phyloP scores from a whole-genome alignment of 805 yeast genomes.

The Candida qinlingensis region DNA sequence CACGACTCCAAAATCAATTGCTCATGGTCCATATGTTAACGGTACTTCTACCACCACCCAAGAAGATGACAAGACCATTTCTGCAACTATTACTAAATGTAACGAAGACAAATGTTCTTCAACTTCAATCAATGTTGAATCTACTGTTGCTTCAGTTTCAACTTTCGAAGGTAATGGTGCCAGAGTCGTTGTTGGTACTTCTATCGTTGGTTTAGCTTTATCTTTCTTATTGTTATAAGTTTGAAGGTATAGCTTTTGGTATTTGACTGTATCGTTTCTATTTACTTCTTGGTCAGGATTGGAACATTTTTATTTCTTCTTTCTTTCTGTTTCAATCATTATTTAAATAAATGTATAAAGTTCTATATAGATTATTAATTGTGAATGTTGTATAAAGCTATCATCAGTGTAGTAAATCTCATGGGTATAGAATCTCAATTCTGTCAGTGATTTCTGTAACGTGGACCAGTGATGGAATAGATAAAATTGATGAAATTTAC shows the following conservation, averaged over 20 bases:
- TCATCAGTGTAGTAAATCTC: too few species aligned
- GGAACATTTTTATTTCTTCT: too few species aligned
- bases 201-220: conserved; percentile 1
- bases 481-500: too few species aligned
- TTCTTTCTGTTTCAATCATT: too few species aligned
- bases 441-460: too few species aligned
- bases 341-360: too few species aligned
- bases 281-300: neutral
- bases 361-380: too few species aligned
- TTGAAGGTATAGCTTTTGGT: too few species aligned
- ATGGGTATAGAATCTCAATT: too few species aligned
- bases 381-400: too few species aligned
- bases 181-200: conserved; percentile 3
- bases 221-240: conserved; percentile 1
- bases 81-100: too few species aligned
- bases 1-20: neutral
- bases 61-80: neutral
- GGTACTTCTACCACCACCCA: neutral
- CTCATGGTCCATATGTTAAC: neutral
- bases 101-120: neutral
- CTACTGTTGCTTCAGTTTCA: conserved; percentile 1
- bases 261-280: neutral
- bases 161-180: conserved; percentile 5
- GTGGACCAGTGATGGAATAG: too few species aligned
- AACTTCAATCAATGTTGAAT: neutral